phyloP scores from a whole-genome alignment of 2,329 filamentous ascomycete species.

The Paecilomyces sp. region DNA sequence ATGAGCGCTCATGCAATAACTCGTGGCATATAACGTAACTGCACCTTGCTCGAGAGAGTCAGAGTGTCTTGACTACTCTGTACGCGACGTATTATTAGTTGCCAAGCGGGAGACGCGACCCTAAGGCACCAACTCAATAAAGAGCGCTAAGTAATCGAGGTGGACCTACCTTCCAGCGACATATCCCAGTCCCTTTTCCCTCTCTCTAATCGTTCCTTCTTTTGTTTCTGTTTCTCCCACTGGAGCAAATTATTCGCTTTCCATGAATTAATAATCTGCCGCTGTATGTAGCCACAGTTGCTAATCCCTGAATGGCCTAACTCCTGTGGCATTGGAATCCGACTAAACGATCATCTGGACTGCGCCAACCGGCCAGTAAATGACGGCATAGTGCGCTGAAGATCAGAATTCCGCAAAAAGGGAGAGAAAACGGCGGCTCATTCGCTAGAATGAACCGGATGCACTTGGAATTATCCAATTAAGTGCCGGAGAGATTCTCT shows the following conservation, averaged over 20 bases:
- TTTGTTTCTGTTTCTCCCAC: neutral
- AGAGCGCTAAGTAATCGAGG: neutral
- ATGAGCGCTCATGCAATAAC: no score
- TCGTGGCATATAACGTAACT: no score
- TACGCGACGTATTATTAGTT: no score
- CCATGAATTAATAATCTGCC: neutral
- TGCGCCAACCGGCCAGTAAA: neutral
- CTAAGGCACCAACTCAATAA: neutral
- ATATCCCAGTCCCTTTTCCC: neutral
- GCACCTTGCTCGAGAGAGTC: no score
- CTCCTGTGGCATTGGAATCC: neutral
- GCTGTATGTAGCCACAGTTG: neutral
- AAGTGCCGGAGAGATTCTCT: neutral
- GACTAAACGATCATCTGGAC: neutral
- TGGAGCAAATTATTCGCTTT: neutral
- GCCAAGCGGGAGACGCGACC: neutral
- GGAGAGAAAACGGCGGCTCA: neutral
- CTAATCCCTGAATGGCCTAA: neutral
- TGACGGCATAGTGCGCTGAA: neutral
- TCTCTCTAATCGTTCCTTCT: neutral
- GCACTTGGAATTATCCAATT: neutral
- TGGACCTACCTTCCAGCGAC: neutral
- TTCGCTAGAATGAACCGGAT: neutral
- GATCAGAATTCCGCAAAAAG: neutral
- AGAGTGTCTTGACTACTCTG: no score